Evolutionary conservation across 2,329 filamentous ascomycete genomes (phyloP), one percentile per base, ranked within the genome.

Genomic region (Colletotrichum gigasporum): DNA sequence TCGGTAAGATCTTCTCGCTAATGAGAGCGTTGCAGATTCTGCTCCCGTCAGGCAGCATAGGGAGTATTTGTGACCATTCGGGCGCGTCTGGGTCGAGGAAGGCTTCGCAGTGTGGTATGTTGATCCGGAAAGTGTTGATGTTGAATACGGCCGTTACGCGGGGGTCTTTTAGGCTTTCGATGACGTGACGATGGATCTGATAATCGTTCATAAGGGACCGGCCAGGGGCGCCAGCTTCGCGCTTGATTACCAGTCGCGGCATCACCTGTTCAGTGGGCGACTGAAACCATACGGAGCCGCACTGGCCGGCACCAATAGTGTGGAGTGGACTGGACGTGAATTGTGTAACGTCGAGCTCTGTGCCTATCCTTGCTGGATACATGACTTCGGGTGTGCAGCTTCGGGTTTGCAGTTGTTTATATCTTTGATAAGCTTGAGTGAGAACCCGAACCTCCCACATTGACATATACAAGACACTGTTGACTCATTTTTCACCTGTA

Each of bases 1-100:
- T 32, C 1, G 73, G 67, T 2, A 66, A 65, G n/a, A 74, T 74
- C 7, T 72, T 70, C 42, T 76, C 71, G 12, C 68, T 71, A n/a
- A 76, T 41, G 7, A 76, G 57, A 6, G 71, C 71, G 16, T 74
- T 71, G 51, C 72, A 73, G 1, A 68, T 8, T 1, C 56, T 66
- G 22, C 68, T 73, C 0, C 51, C 60, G 0, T 48, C 14, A 1
- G 72, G 70, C 2, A 75, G 61, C 1, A 62, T 65, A 7, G 65
- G 47, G 4, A 74, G 51, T 10, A 73, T 66, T 7, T n/a, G 8
- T 4, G 54, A 20, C 71, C 70, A 69, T 10, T n/a, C 16, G 48
- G 45, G 2, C 5, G 53, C 41, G 10, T 39, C n/a, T 2, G 41
- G n/a, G 14, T 6, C 4, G 7, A 61, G 28, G 9, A 44, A 64